phyloP scores from a whole-genome alignment of 2,329 filamentous ascomycete genomes.

The Periconia sp. region DNA sequence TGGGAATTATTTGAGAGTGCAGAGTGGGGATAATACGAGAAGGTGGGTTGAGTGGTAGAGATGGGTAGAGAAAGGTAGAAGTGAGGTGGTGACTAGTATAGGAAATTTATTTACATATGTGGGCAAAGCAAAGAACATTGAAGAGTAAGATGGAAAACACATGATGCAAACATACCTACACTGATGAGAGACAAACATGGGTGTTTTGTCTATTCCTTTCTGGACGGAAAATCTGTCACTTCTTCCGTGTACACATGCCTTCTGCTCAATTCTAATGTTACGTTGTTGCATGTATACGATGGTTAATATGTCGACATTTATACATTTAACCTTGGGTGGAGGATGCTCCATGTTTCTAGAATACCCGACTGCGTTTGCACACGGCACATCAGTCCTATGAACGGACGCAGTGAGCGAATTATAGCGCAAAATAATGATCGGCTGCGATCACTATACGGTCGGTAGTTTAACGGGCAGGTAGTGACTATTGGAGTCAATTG shows the following conservation, averaged over 20 bases:
- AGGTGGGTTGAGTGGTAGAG: slow-evolving; percentile 5
- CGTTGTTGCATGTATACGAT: background rate
- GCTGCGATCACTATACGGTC: background rate
- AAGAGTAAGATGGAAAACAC: background rate
- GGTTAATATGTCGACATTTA: background rate
- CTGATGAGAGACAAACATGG: background rate
- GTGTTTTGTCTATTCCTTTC: background rate
- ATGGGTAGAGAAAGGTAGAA: background rate
- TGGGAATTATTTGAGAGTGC: slow-evolving; percentile 27
- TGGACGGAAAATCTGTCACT: background rate
- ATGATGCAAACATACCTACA: background rate
- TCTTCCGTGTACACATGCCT: background rate
- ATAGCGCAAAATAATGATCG: background rate
- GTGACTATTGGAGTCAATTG: background rate
- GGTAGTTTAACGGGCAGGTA: background rate
- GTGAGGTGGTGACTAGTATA: background rate
- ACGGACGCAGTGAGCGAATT: background rate
- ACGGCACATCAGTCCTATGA: background rate
- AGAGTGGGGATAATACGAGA: slow-evolving; percentile 26
- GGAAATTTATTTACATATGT: background rate
- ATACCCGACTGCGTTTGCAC: background rate
- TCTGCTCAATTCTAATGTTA: background rate
- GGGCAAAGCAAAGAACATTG: background rate
- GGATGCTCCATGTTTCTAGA: background rate
- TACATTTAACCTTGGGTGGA: background rate